phyloP scores from a whole-genome alignment of 441 rosid species.

The Arabidopsis lyrata region DNA sequence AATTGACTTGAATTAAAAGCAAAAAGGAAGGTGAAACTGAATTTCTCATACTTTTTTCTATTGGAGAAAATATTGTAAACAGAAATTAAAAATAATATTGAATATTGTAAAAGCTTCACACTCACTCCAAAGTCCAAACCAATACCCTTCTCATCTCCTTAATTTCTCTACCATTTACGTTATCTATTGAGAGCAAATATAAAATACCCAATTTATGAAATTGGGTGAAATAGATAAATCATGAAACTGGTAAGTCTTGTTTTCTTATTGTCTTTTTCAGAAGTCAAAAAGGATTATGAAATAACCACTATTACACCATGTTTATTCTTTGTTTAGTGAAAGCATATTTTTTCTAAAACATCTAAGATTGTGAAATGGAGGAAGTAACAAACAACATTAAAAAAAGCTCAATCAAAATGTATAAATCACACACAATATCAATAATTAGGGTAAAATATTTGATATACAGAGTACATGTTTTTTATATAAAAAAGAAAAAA shows the following conservation, averaged over 20 bases:
- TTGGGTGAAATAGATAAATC: slow-evolving; percentile 17
- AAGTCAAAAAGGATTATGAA: not conserved
- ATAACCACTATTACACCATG: not conserved
- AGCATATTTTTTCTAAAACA: not conserved
- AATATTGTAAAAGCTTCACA: slow-evolving; percentile 44
- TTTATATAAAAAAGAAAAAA: no score
- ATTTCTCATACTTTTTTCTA: slow-evolving; percentile 25
- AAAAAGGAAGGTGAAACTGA: slow-evolving; percentile 51
- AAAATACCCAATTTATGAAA: not conserved
- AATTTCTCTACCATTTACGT: slow-evolving; percentile 41
- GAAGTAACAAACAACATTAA: not conserved
- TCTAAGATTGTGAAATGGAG: not conserved
- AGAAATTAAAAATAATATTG: slow-evolving; percentile 1
- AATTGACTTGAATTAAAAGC: slow-evolving; percentile 46
- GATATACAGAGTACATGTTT: slow-evolving; percentile 16
- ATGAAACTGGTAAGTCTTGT: slow-evolving; percentile 3
- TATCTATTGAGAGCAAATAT: slow-evolving; percentile 24
- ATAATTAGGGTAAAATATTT: slow-evolving; percentile 9
- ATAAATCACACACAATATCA: slow-evolving; percentile 17
- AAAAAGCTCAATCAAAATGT: slow-evolving; percentile 5
- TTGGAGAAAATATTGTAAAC: slow-evolving; percentile 5
- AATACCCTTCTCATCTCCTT: slow-evolving; percentile 19
- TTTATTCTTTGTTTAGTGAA: not conserved
- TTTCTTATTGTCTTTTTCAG: slow-evolving; percentile 14
- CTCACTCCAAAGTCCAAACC: slow-evolving; percentile 36